A percentile compares a stretch with the other conserved stretches of the same genome.
phyloP scores from a whole-genome alignment of 352 stramenopile species.

The Saprolegnia diclina region DNA sequence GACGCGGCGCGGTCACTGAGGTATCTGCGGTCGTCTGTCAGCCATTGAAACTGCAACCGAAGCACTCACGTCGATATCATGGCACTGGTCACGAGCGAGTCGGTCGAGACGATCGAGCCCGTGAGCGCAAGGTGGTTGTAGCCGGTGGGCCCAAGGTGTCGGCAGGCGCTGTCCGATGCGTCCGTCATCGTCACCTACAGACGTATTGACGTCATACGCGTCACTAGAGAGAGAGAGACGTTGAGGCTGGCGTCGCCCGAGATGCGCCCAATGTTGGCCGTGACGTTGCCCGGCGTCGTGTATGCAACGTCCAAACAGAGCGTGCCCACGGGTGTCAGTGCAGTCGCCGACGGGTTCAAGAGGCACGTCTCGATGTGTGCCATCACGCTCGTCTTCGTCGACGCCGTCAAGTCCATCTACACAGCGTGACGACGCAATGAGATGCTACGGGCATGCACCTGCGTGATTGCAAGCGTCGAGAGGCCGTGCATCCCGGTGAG shows the following conservation, averaged over 20 bases:
- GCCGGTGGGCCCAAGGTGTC: not conserved
- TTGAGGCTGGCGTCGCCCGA: not conserved
- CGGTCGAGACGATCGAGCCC: conserved; percentile 12
- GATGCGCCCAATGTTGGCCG: not conserved
- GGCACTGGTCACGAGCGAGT: conserved; percentile 2
- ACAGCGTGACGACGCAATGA: not conserved
- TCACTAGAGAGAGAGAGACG: not conserved
- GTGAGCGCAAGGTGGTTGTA: conserved; percentile 14
- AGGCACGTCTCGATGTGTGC: conserved; percentile 22
- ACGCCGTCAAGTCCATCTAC: conserved; percentile 25
- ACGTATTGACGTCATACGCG: not conserved
- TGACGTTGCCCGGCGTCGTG: not conserved
- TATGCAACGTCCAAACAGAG: conserved; percentile 23
- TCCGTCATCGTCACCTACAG: conserved; percentile 7
- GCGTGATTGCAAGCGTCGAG: conserved; percentile 1
- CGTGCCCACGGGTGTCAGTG: conserved; percentile 11
- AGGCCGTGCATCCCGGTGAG: conserved; percentile 18
- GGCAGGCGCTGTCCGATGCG: not conserved
- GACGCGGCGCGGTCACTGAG: not conserved
- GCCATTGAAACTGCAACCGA: not conserved
- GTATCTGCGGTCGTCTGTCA: conserved; percentile 10
- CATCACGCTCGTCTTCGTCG: not conserved
- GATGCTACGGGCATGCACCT: conserved; percentile 1
- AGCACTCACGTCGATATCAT: conserved; percentile 20
- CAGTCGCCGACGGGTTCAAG: conserved; percentile 11